phyloP scores from a whole-genome alignment of 352 stramenopile genomes.

The Pythium dissotocum region DNA sequence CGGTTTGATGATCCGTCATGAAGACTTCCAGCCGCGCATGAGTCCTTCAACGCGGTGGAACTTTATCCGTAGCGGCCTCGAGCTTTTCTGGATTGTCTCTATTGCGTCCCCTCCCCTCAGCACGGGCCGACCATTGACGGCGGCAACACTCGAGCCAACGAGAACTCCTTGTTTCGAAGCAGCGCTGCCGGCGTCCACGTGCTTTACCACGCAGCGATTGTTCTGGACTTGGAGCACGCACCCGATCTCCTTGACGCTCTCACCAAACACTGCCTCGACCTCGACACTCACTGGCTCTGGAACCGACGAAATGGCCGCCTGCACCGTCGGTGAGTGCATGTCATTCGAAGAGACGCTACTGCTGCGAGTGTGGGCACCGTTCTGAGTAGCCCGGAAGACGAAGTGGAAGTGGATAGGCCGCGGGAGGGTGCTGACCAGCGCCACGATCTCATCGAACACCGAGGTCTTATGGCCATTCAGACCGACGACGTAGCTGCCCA shows the following conservation, averaged over 20 bases:
- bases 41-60: constrained; percentile 79
- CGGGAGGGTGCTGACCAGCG: constrained; percentile 46
- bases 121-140: constrained; percentile 60
- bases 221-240: constrained; percentile 54
- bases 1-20: neutral
- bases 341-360: neutral
- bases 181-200: constrained; percentile 55
- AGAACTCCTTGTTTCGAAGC: constrained; percentile 58
- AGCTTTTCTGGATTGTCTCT: constrained; percentile 47
- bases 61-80: constrained; percentile 60
- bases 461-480: constrained; percentile 60
- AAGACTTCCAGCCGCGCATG: constrained; percentile 61
- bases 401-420: constrained; percentile 74
- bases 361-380: neutral
- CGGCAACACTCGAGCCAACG: constrained; percentile 65
- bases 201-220: constrained; percentile 60
- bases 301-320: constrained; percentile 50
- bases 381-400: constrained; percentile 38
- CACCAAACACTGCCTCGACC: constrained; percentile 56
- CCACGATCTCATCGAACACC: constrained; percentile 74
- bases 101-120: constrained; percentile 53
- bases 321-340: neutral
- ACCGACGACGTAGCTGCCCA: constrained; percentile 76
- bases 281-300: constrained; percentile 60
- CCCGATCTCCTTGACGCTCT: constrained; percentile 46